Percentiles rank a stretch among this genome's conserved stretches.
Conservation (phyloP, 2,329 filamentous ascomycete genomes). For the Alternaria solani region DNA sequence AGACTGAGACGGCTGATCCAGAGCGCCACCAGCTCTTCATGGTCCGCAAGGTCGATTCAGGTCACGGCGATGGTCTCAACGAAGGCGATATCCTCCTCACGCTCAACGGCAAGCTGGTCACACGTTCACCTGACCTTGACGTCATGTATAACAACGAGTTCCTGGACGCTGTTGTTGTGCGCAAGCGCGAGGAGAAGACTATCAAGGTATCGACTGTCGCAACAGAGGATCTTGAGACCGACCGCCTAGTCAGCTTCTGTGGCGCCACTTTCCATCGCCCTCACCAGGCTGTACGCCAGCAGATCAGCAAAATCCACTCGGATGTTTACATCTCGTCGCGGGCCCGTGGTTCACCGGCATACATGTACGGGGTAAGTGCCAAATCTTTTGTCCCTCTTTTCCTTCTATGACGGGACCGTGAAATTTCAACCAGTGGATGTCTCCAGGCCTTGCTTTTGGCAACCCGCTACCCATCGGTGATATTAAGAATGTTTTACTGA, state of each 20-base stretch:
- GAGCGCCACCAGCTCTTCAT: conserved; percentile 97
- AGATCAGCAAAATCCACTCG: conserved; percentile 94
- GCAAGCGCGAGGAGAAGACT: conserved; percentile 79
- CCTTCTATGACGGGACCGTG: neutral
- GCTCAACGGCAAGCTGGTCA: conserved; percentile 90
- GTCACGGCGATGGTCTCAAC: conserved; percentile 69
- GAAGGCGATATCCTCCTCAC: conserved; percentile 95
- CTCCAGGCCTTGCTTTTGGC: neutral
- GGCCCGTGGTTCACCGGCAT: conserved; percentile 47
- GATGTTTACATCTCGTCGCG: conserved; percentile 95
- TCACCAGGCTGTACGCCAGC: conserved; percentile 94
- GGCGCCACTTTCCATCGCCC: conserved; percentile 92
- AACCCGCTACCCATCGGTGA: neutral
- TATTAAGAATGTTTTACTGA: conserved; percentile 4
- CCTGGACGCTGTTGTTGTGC: conserved; percentile 85
- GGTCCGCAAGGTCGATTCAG: conserved; percentile 86
- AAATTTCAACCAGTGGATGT: neutral
- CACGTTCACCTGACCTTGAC: conserved; percentile 89
- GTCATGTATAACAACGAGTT: conserved; percentile 91
- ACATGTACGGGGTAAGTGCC: conserved; percentile 48
- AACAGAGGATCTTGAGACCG: conserved; percentile 89
- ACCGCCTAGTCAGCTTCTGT: conserved; percentile 92
- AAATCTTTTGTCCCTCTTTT: conserved; percentile 51
- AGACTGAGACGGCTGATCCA: conserved; percentile 86
- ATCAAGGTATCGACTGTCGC: conserved; percentile 84